Evolutionary conservation across 768 basidiomycete species (phyloP).

Genomic region (Phlegmacium glaucopus): DNA sequence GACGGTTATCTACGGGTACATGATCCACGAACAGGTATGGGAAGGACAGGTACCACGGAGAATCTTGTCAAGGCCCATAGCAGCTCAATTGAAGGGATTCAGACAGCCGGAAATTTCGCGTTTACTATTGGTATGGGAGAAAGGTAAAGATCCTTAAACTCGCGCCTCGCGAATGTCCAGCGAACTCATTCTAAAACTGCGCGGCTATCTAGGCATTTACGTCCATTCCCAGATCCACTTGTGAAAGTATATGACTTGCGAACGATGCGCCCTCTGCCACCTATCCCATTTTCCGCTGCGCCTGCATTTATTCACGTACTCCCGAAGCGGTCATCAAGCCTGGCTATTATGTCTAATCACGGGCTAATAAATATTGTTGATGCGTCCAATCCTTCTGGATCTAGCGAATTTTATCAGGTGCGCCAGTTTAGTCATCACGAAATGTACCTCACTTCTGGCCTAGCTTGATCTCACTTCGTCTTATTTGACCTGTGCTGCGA

Average conservation of each 20-base stretch:
- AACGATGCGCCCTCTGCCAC: constrained; percentile 76
- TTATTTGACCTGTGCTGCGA: constrained; percentile 73
- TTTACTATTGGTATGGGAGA: constrained; percentile 87
- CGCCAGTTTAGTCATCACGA: constrained; percentile 3
- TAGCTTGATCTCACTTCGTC: constrained; percentile 65
- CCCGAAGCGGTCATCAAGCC: constrained; percentile 69
- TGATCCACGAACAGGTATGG: constrained; percentile 61
- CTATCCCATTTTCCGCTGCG: constrained; percentile 82
- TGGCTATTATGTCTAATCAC: constrained; percentile 74
- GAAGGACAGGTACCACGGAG: constrained; percentile 44
- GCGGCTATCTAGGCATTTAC: constrained; percentile 60
- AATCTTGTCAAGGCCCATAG: constrained; percentile 72
- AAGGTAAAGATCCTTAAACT: constrained; percentile 44
- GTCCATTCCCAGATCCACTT: constrained; percentile 85
- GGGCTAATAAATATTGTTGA: constrained; percentile 88
- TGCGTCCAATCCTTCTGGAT: constrained; percentile 61
- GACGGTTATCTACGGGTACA: constrained; percentile 76
- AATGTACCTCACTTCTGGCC: constrained; percentile 7
- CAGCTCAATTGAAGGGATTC: constrained; percentile 79
- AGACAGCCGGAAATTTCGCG: constrained; percentile 72
- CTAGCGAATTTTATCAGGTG: constrained; percentile 81
- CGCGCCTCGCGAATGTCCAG: too few species aligned
- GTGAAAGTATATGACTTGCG: constrained; percentile 93
- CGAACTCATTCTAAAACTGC: neutral
- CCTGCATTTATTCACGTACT: constrained; percentile 83